Evolutionary conservation across 148 eudicot species (phyloP), one percentile per base, ranked within the genome.

Genomic region (Camellia granthamiana): DNA sequence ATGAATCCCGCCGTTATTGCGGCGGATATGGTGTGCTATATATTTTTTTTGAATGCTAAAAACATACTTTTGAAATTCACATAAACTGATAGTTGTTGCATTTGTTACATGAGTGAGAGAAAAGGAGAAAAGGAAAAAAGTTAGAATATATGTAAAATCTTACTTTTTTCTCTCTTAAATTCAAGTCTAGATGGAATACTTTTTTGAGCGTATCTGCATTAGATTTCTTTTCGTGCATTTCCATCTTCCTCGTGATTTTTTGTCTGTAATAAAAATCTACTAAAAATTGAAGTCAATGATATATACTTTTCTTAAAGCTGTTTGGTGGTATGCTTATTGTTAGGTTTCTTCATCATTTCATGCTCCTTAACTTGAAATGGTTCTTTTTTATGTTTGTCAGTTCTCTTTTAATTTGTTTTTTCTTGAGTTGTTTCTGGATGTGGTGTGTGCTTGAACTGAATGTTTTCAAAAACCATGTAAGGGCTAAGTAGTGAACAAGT

Each of bases 11-110:
- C 91, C 92, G 92, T 69, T 79, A 86, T 91, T 84, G 87, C 90
- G 89, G 92, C 93, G 87, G 90, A 58, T 81, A 82, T 91, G 88
- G 88, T 90, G 91, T 92, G 85, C 58, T 46, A 19, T 63, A 44
- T 8, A 13, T 71, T 65, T 46, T 78, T 21, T 47, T 58, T 3
- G 80, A 55, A 59, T 47, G 60, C 76, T 30, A 30, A 30, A 1
- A 30, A 1, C 38, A 74, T 16, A 23, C 23, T 52, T 70, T 80
- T 14, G 47, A 54, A 30, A n/a, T 49, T 30, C 19, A 72, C 69
- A 80, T 46, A 49, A 71, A 56, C 47, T 61, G 60, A 80, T 61
- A 56, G 67, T 54, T 52, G n/a, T 68, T 68, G 66, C 52, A 56
- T 78, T 51, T 66, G 59, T 52, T 51, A 30, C 38, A 0, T 23